A percentile compares a stretch with the other conserved stretches of the same genome.
Conservation (phyloP, 768 basidiomycete genomes). For the Leccinum variicolor region DNA sequence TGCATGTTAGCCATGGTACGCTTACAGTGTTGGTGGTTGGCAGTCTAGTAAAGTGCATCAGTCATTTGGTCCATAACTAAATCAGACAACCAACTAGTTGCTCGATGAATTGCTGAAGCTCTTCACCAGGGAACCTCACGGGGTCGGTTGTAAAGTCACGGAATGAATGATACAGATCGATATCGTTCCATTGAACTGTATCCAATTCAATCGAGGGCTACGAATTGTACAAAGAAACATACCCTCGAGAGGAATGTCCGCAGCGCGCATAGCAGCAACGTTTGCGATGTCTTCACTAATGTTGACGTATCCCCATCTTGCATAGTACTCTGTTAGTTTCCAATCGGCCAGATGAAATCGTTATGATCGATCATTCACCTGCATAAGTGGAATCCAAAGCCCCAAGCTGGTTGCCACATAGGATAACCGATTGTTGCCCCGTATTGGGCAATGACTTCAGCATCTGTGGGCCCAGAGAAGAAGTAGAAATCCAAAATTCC, state of each 20-base stretch:
- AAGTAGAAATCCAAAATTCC: conserved; percentile 81
- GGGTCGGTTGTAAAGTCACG: conserved; percentile 72
- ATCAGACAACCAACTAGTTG: conserved; percentile 46
- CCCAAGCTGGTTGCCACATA: conserved; percentile 71
- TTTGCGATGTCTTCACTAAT: conserved; percentile 56
- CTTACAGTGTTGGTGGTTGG: conserved; percentile 31
- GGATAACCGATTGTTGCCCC: conserved; percentile 64
- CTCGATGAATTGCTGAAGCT: conserved; percentile 50
- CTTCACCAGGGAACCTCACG: conserved; percentile 53
- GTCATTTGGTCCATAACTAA: background rate
- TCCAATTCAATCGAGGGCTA: background rate
- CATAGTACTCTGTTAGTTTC: background rate
- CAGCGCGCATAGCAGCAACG: conserved; percentile 57
- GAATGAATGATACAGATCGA: conserved; percentile 66
- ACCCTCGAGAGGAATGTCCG: conserved; percentile 76
- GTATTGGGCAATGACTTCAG: conserved; percentile 66
- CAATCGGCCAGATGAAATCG: background rate
- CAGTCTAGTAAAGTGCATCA: conserved; percentile 17
- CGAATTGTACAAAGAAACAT: background rate
- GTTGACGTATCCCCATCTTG: conserved; percentile 46
- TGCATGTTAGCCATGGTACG: background rate
- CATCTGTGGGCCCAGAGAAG: conserved; percentile 54
- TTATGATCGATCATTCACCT: conserved; percentile 33
- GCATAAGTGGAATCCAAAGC: conserved; percentile 77
- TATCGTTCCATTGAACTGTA: conserved; percentile 75